Evolutionary conservation across 331 rosid genomes (phyloP).

Genomic region (Telfairia occidentalis): DNA sequence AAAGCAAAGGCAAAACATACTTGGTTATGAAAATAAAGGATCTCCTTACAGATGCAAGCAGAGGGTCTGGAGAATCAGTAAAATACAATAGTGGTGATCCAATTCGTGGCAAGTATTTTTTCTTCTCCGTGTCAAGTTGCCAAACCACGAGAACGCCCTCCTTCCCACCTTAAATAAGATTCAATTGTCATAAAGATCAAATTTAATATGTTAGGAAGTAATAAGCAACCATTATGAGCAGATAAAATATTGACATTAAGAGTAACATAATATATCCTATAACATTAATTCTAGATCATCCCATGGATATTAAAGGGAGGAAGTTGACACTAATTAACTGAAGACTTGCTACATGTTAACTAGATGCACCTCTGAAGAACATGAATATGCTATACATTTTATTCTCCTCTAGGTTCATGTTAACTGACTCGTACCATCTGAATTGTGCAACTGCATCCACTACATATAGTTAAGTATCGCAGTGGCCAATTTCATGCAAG

Average conservation of each 20-base stretch:
- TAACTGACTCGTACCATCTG: background rate
- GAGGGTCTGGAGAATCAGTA: constrained; percentile 63
- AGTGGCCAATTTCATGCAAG: background rate
- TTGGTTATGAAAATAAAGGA: constrained; percentile 3
- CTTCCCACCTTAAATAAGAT: constrained; percentile 55
- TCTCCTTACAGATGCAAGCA: constrained; percentile 63
- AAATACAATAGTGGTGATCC: constrained; percentile 83
- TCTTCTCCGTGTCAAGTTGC: constrained; percentile 85
- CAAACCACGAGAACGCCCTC: constrained; percentile 95
- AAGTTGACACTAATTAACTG: background rate
- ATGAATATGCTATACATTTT: background rate
- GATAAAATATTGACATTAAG: background rate
- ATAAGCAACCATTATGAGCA: background rate
- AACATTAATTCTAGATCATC: background rate
- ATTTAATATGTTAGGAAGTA: background rate
- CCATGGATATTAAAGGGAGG: too few relatives aligned
- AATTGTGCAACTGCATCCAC: background rate
- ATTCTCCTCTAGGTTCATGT: background rate
- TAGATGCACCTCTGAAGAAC: background rate
- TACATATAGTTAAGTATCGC: background rate
- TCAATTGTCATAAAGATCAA: background rate
- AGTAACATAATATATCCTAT: background rate
- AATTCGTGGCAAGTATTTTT: constrained; percentile 69
- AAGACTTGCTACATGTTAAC: background rate
- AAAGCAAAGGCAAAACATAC: background rate